phyloP scores from a whole-genome alignment of 73 alveolate genomes.

The Paraurostyla sp. region DNA sequence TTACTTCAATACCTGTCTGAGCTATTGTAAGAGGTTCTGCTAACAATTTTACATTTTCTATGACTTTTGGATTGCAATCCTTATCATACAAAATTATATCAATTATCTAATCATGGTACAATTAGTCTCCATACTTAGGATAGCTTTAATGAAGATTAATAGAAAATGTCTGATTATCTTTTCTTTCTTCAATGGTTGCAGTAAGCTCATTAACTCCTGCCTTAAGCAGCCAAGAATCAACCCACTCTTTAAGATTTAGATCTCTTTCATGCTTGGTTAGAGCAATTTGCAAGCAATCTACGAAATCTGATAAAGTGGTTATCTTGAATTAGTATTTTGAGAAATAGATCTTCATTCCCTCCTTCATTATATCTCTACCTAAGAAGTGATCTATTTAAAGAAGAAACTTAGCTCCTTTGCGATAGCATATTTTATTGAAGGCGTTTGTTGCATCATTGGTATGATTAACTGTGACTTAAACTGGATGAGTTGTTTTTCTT shows the following conservation, averaged over 20 bases:
- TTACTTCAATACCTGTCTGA: not conserved
- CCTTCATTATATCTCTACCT: slow-evolving; percentile 91
- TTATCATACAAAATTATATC: slow-evolving; percentile 40
- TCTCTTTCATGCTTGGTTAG: slow-evolving; percentile 25
- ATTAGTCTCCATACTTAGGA: slow-evolving; percentile 46
- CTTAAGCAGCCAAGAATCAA: slow-evolving; percentile 89
- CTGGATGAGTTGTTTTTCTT: slow-evolving; percentile 97
- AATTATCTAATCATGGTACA: slow-evolving; percentile 37
- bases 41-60: not conserved
- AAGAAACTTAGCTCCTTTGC: slow-evolving; percentile 92
- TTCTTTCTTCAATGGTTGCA: slow-evolving; percentile 30
- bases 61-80: slow-evolving; percentile 6
- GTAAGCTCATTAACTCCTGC: slow-evolving; percentile 87
- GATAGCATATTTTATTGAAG: slow-evolving; percentile 92
- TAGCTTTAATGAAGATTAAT: not conserved
- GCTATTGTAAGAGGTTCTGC: slow-evolving; percentile 66
- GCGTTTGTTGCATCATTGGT: slow-evolving; percentile 96
- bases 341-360: slow-evolving; percentile 94
- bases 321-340: slow-evolving; percentile 85
- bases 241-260: slow-evolving; percentile 79
- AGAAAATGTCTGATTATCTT: not conserved
- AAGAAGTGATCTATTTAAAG: slow-evolving; percentile 89
- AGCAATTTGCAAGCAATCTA: slow-evolving; percentile 87
- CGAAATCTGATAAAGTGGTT: slow-evolving; percentile 93
- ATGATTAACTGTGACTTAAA: slow-evolving; percentile 88